Evolutionary conservation across 306 rosid species (phyloP), one percentile per base, ranked within the genome.

Genomic region (Abrus pulchellus): DNA sequence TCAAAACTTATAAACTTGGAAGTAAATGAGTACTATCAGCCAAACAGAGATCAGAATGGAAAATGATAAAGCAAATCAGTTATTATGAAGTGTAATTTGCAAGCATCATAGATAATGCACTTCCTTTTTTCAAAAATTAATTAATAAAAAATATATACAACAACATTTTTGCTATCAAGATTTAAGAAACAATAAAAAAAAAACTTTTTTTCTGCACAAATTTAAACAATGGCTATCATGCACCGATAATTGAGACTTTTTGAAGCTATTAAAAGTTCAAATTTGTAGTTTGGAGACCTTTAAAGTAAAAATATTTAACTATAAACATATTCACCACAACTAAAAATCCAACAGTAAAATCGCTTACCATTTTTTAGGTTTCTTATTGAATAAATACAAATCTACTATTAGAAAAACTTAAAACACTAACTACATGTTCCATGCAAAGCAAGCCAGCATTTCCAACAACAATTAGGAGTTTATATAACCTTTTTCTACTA

Each of bases 41-140:
- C 61, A 61, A n/a, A 76, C 11, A 7, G 72, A 60, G 28, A 77
- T 54, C 45, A 65, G 30, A 34, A 13, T 4, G 40, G 32, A 74
- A 36, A 85, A 79, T 61, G 34, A 55, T 64, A 74, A 48, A 63
- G 38, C 65, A 75, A 68, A 57, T 36, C 77, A 60, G 75, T 74
- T 61, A 54, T 60, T 70, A 20, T 2, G 10, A 50, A 45, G 59
- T 45, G 70, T 48, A 55, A 72, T n/a, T 29, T 36, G 53, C 56
- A 48, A 72, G 27, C 41, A 30, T 50, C 62, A 45, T 7, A 38
- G 53, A 72, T 14, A 11, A 32, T 53, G 41, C 6, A 33, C 40
- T 27, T 36, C 56, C 38, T 9, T 56, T 14, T 48, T 20, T 13
- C 44, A 55, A 40, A 81, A 9, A 41, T 20, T 27, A 71, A 79